Base-by-base conservation (phyloP, 2,329 filamentous ascomycete species). In the Aspergillus fructus region DNA sequence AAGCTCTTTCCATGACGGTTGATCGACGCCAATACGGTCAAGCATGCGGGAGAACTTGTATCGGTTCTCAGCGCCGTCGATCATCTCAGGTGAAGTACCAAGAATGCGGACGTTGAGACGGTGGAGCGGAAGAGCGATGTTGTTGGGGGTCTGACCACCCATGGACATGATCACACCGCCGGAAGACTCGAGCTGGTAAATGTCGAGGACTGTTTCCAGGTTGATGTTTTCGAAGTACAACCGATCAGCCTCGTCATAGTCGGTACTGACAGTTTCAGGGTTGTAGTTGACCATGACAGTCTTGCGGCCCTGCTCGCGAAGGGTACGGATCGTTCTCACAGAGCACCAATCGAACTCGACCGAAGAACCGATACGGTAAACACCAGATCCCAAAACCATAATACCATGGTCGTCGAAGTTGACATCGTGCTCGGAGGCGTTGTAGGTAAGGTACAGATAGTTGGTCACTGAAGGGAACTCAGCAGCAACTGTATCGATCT, bases 281-380 rank as follows among this genome's bases (percentile, higher is more conserved):
- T 97, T 96, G 70, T 89, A 91, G 68, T 96, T 96, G 49, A 96
- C 87, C 93, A 97, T 97, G 68, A 97, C 87, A 0, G 94, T 97
- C 82, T 97, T 97, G 80, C 89, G 86, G 2, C 90, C 90, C 59
- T 88, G 85, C 63, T 90, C 85, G 50, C 94, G 86, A 7, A 99
- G 83, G 2, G 94, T 97, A 62, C 93, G 88, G 61, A 97, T 96
- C 5, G 94, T 91, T 59, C 93, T 84, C 27, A 99, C 94, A 4
- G 94, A 96, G 75, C 94, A 97, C 94, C 94, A 99, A 76, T 99
- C 94, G 74, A 99, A 99, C 73, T 99, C 94, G 58, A 99, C 94
- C 0, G 93, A 97, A 0, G 93, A 97, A 64, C 94, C 94, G 63
- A 99, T 99, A 60, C 94, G 87, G 81, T 97, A 97, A 9, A 97